phyloP scores from a whole-genome alignment of 129 eudicot species.

The Deinandra increscens region DNA sequence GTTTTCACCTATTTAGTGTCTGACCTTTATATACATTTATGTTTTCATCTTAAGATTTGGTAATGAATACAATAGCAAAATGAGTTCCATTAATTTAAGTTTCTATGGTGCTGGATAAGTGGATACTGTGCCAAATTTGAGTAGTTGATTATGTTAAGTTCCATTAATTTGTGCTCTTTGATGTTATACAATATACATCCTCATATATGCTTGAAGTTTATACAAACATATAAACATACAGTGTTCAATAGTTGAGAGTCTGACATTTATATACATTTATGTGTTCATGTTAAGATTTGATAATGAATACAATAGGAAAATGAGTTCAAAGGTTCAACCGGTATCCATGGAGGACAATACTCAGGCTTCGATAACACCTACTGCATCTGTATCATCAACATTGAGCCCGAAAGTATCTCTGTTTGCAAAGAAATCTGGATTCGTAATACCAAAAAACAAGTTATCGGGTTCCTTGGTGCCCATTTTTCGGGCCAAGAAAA shows the following conservation, averaged over 20 bases:
- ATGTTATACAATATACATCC: background rate
- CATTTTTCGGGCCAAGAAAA: constrained; percentile 57
- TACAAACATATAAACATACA: background rate
- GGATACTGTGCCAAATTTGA: background rate
- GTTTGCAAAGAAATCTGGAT: constrained; percentile 73
- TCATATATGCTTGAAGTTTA: background rate
- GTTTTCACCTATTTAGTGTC: background rate
- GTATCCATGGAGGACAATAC: constrained; percentile 36
- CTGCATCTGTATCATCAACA: constrained; percentile 52
- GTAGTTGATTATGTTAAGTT: constrained; percentile 15
- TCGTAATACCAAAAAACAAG: constrained; percentile 91
- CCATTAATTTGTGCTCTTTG: background rate
- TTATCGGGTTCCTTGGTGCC: constrained; percentile 89
- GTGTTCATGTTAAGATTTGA: constrained; percentile 16
- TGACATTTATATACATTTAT: constrained; percentile 9
- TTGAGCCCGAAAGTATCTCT: constrained; percentile 54
- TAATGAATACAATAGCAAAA: constrained; percentile 33
- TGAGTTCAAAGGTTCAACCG: constrained; percentile 62
- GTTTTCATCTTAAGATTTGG: constrained; percentile 14
- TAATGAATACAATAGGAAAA: constrained; percentile 33
- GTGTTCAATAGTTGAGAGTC: background rate
- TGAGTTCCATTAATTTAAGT: constrained; percentile 29
- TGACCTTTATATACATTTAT: constrained; percentile 9
- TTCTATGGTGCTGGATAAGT: background rate
- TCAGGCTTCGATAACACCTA: constrained; percentile 38